phyloP scores from a whole-genome alignment of 805 yeast species.

The Maudiozyma bulderi region DNA sequence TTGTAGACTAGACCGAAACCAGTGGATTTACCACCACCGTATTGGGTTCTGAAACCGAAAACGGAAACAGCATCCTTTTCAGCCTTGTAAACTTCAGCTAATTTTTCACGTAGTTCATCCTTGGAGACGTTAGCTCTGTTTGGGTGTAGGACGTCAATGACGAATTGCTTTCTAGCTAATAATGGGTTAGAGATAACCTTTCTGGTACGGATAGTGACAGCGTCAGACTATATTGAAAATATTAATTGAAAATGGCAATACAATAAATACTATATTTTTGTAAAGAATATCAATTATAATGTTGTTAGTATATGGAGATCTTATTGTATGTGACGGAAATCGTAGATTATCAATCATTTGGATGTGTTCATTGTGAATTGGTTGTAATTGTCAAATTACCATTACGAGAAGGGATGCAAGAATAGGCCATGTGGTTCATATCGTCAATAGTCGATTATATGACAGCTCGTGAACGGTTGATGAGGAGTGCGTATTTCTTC shows the following conservation, averaged over 20 bases:
- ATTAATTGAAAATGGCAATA: neutral
- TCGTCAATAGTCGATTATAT: too few species aligned
- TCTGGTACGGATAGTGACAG: constrained; percentile 99
- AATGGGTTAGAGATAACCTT: constrained; percentile 97
- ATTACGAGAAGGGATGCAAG: too few species aligned
- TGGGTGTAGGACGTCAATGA: constrained; percentile 98
- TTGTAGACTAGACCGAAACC: constrained; percentile 99
- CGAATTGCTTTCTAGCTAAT: constrained; percentile 98
- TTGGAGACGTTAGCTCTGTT: constrained; percentile 98
- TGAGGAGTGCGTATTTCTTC: too few species aligned
- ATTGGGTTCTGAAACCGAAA: constrained; percentile 98
- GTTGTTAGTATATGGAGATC: neutral
- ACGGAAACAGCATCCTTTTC: constrained; percentile 93
- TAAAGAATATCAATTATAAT: constrained; percentile 1
- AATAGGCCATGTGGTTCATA: too few species aligned
- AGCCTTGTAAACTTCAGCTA: constrained; percentile 81
- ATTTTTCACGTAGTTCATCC: constrained; percentile 95
- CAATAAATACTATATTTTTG: neutral
- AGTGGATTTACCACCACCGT: constrained; percentile 99
- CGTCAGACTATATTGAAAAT: constrained; percentile 72
- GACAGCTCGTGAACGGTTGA: too few species aligned
- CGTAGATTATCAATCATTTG: too few species aligned
- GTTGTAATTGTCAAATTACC: too few species aligned
- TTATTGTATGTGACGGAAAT: too few species aligned
- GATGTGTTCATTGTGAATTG: too few species aligned